Conservation (phyloP, 2,329 filamentous ascomycete species). For the Sodiomyces alkalinus region DNA sequence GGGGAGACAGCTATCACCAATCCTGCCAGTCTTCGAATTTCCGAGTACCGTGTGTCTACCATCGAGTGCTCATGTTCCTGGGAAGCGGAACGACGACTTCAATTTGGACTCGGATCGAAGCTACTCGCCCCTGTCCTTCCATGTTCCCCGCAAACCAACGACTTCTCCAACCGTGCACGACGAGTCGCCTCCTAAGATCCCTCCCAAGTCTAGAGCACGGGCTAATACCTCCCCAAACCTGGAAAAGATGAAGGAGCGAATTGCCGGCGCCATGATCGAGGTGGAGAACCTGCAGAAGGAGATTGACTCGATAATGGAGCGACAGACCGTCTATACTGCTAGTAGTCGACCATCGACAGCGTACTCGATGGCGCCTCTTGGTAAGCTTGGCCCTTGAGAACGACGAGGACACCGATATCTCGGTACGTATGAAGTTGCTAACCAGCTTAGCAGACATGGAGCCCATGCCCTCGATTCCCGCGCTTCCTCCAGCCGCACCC, state of each 20-base stretch:
- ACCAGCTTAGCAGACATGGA: conserved; percentile 22
- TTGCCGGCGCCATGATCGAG: conserved; percentile 42
- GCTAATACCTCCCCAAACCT: conserved; percentile 30
- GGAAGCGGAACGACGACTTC: conserved; percentile 13
- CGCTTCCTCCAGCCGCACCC: conserved; percentile 38
- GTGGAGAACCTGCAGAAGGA: conserved; percentile 41
- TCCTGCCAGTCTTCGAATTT: conserved; percentile 35
- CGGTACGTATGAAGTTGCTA: conserved; percentile 3
- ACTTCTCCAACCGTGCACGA: conserved; percentile 14
- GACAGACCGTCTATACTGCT: conserved; percentile 39
- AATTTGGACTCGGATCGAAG: conserved; percentile 25
- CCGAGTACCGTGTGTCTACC: conserved; percentile 23
- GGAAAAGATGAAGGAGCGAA: conserved; percentile 36
- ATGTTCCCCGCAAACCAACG: conserved; percentile 32
- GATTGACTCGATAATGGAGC: conserved; percentile 44
- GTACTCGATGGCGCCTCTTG: conserved; percentile 19
- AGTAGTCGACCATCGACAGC: conserved; percentile 36
- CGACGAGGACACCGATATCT: too few relatives aligned
- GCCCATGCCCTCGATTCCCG: conserved; percentile 40
- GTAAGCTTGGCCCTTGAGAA: background rate
- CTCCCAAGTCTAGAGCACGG: conserved; percentile 28
- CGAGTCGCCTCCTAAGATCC: conserved; percentile 23
- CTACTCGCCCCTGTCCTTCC: conserved; percentile 39
- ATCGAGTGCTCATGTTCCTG: conserved; percentile 16
- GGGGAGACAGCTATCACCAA: conserved; percentile 34